Percentiles rank a stretch among this genome's conserved stretches.
Evolutionary conservation across 2,329 filamentous ascomycete species (phyloP).

Genomic region (Purpureocillium takamizusanense): DNA sequence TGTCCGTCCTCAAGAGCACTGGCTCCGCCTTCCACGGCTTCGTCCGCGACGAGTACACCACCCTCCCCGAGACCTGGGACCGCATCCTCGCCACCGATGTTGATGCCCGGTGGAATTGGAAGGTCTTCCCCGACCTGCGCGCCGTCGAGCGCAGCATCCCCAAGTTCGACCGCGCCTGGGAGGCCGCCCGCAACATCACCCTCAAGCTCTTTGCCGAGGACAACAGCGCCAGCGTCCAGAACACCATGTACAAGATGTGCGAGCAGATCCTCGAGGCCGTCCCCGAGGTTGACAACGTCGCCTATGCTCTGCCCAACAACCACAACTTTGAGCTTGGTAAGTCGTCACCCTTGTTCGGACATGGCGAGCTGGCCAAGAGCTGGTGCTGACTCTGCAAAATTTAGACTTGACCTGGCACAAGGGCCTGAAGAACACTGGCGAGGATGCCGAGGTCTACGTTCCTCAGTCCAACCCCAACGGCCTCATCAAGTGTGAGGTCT

Average conservation of each 20-base stretch:
- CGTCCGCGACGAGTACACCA: slow-evolving; percentile 87
- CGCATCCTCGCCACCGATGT: slow-evolving; percentile 93
- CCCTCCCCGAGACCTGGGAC: slow-evolving; percentile 84
- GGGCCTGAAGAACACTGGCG: slow-evolving; percentile 86
- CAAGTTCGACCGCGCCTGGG: slow-evolving; percentile 73
- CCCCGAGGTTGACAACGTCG: slow-evolving; percentile 61
- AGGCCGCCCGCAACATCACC: slow-evolving; percentile 73
- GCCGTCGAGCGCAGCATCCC: slow-evolving; percentile 56
- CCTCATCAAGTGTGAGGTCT: slow-evolving; percentile 87
- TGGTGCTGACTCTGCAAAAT: slow-evolving; percentile 21
- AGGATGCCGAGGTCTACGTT: slow-evolving; percentile 90
- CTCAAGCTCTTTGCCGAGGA: slow-evolving; percentile 86
- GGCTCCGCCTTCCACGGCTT: slow-evolving; percentile 95
- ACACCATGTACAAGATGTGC: slow-evolving; percentile 98
- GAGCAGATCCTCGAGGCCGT: slow-evolving; percentile 73
- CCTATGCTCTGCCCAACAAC: slow-evolving; percentile 90
- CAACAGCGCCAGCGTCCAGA: slow-evolving; percentile 85
- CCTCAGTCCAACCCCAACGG: slow-evolving; percentile 91
- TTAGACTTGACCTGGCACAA: slow-evolving; percentile 98
- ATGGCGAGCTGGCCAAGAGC: background rate
- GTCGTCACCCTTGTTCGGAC: slow-evolving; percentile 19
- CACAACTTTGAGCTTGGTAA: slow-evolving; percentile 95
- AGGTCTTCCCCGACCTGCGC: slow-evolving; percentile 53
- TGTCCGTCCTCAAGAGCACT: slow-evolving; percentile 92
- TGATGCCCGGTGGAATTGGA: slow-evolving; percentile 81